Evolutionary conservation across 192 early-diverging fungal genomes (phyloP).

Genomic region (Diversispora epigaea): DNA sequence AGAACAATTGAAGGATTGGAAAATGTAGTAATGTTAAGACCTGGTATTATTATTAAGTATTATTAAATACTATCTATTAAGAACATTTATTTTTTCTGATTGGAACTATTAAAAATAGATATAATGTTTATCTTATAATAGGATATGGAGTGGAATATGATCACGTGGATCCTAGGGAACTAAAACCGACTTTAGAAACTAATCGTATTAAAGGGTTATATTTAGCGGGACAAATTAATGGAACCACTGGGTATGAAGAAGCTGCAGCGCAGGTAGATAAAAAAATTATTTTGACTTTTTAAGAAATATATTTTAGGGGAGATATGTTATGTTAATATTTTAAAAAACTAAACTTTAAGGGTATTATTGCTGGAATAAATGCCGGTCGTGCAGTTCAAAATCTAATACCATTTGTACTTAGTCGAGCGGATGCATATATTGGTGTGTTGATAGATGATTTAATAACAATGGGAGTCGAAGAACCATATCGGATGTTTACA

Average conservation of each 20-base stretch:
- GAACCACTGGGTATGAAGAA: constrained; percentile 85
- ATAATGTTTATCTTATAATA: constrained; percentile 13
- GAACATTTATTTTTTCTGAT: background rate
- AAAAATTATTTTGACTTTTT: background rate
- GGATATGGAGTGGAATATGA: constrained; percentile 88
- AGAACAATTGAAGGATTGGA: constrained; percentile 73
- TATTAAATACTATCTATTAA: background rate
- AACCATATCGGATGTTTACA: constrained; percentile 82
- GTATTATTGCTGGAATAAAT: constrained; percentile 76
- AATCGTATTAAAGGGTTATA: constrained; percentile 74
- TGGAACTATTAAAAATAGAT: background rate
- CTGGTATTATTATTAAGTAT: constrained; percentile 40
- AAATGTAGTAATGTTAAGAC: constrained; percentile 68
- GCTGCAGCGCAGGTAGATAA: constrained; percentile 64
- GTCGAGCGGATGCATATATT: constrained; percentile 77
- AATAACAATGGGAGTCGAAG: constrained; percentile 77
- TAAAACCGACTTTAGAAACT: constrained; percentile 73
- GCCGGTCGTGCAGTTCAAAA: constrained; percentile 61
- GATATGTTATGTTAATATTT: background rate
- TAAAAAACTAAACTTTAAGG: constrained; percentile 29
- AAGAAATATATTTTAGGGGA: background rate
- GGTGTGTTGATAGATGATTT: constrained; percentile 82
- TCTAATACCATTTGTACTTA: constrained; percentile 60
- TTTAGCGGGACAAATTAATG: constrained; percentile 84
- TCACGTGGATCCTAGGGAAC: constrained; percentile 79